Percentiles rank a stretch among this genome's conserved stretches.
Conservation (phyloP, 2,329 filamentous ascomycete species). For the Pyricularia sp. region DNA sequence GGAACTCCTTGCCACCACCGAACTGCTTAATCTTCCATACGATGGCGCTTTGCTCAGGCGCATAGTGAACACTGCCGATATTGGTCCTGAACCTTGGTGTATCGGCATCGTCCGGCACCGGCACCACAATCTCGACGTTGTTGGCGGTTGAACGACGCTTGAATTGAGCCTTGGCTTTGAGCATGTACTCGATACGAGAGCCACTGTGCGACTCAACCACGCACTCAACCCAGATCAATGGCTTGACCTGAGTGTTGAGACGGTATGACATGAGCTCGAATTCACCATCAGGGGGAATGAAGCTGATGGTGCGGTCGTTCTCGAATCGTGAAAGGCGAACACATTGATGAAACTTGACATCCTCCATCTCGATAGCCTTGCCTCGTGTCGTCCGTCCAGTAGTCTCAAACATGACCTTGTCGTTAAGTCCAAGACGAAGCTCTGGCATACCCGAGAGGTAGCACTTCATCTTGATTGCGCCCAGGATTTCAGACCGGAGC, state of each 20-base stretch:
- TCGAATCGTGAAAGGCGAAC: slow-evolving; percentile 93
- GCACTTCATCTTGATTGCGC: slow-evolving; percentile 99
- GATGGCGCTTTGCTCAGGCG: slow-evolving; percentile 92
- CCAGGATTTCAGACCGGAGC: slow-evolving; percentile 88
- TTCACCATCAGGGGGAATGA: slow-evolving; percentile 96
- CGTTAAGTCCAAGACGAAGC: slow-evolving; percentile 85
- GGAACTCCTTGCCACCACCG: slow-evolving; percentile 93
- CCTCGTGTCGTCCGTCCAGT: slow-evolving; percentile 88
- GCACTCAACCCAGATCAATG: slow-evolving; percentile 97
- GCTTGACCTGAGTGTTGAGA: slow-evolving; percentile 96
- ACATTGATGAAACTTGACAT: slow-evolving; percentile 99
- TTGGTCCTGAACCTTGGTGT: slow-evolving; percentile 94
- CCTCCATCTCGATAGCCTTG: slow-evolving; percentile 99
- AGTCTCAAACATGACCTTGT: slow-evolving; percentile 99
- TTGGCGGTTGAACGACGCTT: slow-evolving; percentile 96
- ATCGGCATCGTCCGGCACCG: slow-evolving; percentile 94
- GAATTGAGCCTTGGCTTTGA: slow-evolving; percentile 97
- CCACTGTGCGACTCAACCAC: slow-evolving; percentile 94
- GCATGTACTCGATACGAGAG: slow-evolving; percentile 95
- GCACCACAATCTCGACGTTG: slow-evolving; percentile 96
- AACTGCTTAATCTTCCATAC: slow-evolving; percentile 99
- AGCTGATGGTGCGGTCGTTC: slow-evolving; percentile 97
- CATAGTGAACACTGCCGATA: slow-evolving; percentile 94
- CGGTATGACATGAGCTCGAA: slow-evolving; percentile 99
- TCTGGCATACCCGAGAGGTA: slow-evolving; percentile 98